A percentile compares a stretch with the other conserved stretches of the same genome.
Evolutionary conservation across 2,329 filamentous ascomycete species (phyloP).

Genomic region (Xylariaceae sp.): DNA sequence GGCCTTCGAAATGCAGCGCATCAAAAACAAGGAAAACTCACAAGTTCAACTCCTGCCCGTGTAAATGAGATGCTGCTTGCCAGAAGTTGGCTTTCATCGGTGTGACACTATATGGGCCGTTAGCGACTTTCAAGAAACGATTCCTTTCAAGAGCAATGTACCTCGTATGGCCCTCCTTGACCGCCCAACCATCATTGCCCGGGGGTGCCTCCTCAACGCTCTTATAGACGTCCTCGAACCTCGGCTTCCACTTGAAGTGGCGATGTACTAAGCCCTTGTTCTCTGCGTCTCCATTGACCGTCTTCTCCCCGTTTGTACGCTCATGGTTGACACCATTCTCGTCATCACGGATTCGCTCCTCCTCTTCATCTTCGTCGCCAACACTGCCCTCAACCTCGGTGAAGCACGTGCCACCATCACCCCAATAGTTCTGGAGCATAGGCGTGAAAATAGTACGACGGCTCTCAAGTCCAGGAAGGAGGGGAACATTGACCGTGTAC

Average conservation of each 20-base stretch:
- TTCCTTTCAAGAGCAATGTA: slow-evolving; percentile 34
- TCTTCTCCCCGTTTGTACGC: slow-evolving; percentile 26
- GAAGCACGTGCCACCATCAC: slow-evolving; percentile 78
- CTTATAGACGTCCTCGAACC: slow-evolving; percentile 79
- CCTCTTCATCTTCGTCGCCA: slow-evolving; percentile 62
- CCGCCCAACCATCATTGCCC: slow-evolving; percentile 89
- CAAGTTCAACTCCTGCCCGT: slow-evolving; percentile 71
- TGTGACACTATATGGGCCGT: slow-evolving; percentile 60
- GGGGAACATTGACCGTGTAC: slow-evolving; percentile 87
- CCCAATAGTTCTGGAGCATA: slow-evolving; percentile 90
- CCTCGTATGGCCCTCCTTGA: slow-evolving; percentile 84
- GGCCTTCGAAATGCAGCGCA: slow-evolving; percentile 21
- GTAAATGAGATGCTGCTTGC: slow-evolving; percentile 59
- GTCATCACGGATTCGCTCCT: slow-evolving; percentile 58
- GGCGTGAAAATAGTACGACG: slow-evolving; percentile 75
- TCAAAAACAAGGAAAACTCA: slow-evolving; percentile 53
- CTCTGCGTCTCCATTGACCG: slow-evolving; percentile 27
- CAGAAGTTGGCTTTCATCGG: slow-evolving; percentile 90
- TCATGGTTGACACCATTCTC: slow-evolving; percentile 45
- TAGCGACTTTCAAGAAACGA: slow-evolving; percentile 14
- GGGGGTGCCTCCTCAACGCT: slow-evolving; percentile 74
- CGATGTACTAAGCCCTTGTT: slow-evolving; percentile 61
- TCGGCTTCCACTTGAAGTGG: slow-evolving; percentile 92
- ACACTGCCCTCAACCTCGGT: slow-evolving; percentile 66
- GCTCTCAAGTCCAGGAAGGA: slow-evolving; percentile 67